Evolutionary conservation across 495 filamentous ascomycete species (phyloP).

Genomic region (Umbilicaria muhlenbergii): DNA sequence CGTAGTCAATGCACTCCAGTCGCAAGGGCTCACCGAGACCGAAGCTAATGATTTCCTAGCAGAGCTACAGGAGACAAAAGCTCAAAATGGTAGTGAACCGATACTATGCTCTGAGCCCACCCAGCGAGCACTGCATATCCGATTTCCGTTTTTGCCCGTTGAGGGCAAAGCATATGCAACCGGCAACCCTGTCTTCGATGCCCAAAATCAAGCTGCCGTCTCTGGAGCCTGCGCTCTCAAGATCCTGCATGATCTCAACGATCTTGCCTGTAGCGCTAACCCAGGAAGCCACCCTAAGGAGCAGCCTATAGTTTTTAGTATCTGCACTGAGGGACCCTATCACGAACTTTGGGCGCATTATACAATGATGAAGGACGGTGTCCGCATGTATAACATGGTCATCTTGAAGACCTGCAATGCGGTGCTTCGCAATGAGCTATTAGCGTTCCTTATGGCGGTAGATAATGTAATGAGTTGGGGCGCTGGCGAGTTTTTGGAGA

Average conservation of each 20-base stretch:
- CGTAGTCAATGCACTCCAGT: too few relatives aligned
- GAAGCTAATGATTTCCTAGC: too few relatives aligned
- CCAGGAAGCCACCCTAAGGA: too few relatives aligned
- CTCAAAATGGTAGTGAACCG: too few relatives aligned
- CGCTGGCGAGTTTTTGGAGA: not conserved
- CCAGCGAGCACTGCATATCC: not conserved
- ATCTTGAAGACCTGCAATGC: slow-evolving; percentile 3
- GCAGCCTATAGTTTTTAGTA: too few relatives aligned
- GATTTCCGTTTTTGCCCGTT: slow-evolving; percentile 1
- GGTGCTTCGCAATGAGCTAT: not conserved
- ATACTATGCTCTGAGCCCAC: not conserved
- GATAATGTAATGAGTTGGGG: not conserved
- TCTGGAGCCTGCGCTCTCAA: too few relatives aligned
- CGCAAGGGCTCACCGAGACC: too few relatives aligned
- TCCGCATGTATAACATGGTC: slow-evolving; percentile 10
- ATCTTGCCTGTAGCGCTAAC: too few relatives aligned
- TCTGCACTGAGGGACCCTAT: slow-evolving; percentile 13
- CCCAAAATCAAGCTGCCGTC: slow-evolving; percentile 6
- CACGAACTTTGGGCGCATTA: slow-evolving; percentile 14
- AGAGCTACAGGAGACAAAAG: too few relatives aligned
- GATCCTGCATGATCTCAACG: too few relatives aligned
- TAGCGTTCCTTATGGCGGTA: not conserved
- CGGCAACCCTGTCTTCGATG: slow-evolving; percentile 4
- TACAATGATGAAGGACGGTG: slow-evolving; percentile 1
- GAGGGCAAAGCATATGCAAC: slow-evolving; percentile 5